These are phyloP conservation scores for Clonostachys chloroleuca DNA, from an alignment of 2,329 filamentous ascomycete species.

Conservation along the genomic window DNA sequence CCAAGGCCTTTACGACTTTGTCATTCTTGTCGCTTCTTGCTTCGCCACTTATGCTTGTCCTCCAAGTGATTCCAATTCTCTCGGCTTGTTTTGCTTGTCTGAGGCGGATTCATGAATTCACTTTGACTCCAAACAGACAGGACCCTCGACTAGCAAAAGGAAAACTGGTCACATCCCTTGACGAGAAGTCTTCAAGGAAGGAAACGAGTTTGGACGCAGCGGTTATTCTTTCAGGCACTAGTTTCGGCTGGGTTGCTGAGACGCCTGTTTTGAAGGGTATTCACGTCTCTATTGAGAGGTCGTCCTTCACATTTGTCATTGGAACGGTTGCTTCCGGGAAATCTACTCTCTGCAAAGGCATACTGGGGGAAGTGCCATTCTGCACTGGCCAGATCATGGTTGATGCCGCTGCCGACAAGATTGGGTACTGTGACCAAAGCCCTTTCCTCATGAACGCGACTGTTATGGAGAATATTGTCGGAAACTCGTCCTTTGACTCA, in stretches of 20 bases:
- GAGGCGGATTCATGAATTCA: conserved; percentile 1
- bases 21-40: conserved; percentile 1
- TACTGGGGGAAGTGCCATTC: conserved; percentile 21
- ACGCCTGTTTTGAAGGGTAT: conserved; percentile 10
- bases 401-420: conserved; percentile 2
- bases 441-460: conserved; percentile 25
- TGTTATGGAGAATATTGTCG: conserved; percentile 30
- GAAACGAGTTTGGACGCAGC: too few species aligned
- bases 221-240: conserved; percentile 2
- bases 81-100: conserved; percentile 2
- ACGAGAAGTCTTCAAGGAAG: too few species aligned
- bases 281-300: conserved; percentile 7
- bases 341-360: conserved; percentile 25
- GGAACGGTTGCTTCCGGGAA: conserved; percentile 30
- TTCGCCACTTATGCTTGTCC: background rate
- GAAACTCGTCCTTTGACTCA: conserved; percentile 19
- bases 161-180: too few species aligned
- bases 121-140: background rate
- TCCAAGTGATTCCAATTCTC: conserved; percentile 3
- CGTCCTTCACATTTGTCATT: conserved; percentile 22
- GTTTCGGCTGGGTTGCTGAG: conserved; percentile 14
- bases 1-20: conserved; percentile 1
- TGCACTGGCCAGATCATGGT: conserved; percentile 7
- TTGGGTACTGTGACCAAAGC: conserved; percentile 24
- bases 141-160: too few species aligned